Base-by-base conservation (phyloP, 768 basidiomycete species). In the Agaricus bisporus region DNA sequence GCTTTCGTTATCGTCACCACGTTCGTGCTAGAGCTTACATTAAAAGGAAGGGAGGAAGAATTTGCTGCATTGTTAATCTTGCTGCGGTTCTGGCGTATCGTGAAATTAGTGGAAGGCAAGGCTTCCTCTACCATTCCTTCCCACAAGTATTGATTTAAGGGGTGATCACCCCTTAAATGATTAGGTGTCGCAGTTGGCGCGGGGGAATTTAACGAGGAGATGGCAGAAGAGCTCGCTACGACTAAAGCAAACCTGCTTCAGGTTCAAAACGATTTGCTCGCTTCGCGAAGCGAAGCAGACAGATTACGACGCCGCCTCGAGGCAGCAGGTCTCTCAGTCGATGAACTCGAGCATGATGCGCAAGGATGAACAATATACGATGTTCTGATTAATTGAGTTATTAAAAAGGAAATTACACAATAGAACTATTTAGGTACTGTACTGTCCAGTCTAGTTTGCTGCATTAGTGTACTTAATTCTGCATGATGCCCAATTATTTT, bases 11-110 rank as follows among this genome's bases (percentile, higher is more conserved):
- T 92, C 61, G 15, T 89, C 55, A 76, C 78, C 6, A 91, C 89
- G 0, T 89, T 91, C 63, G 67, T 83, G 5, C 74, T 91, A 29
- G 91, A 92, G 64, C 73, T 85, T 6, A 74, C 78, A 8, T 70
- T 92, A 12, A 77, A 75, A 60, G 89, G 90, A 2, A 75, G 70
- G 49, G 85, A 87, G 62, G 70, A 81, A 55, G 87, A 92, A 61
- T 74, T 91, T 18, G 85, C 83, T 1, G 79, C 76, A 5, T 68
- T 92, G 22, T 77, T 92, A 32, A 75, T 92, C 39, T 69, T 86
- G 17, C 70, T 92, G 26, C 89, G 90, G 66, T 66, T 92, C 12
- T 91, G 91, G 90, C 76, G 90, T 22, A 70, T 92, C 29, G 78
- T 91, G 22, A 89, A 91, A 63, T 72, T 92, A 11, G 82, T 89